Evolutionary conservation across 805 yeast species (phyloP), one percentile per base, ranked within the genome.

Genomic region (Metschnikowia amazonensis): DNA sequence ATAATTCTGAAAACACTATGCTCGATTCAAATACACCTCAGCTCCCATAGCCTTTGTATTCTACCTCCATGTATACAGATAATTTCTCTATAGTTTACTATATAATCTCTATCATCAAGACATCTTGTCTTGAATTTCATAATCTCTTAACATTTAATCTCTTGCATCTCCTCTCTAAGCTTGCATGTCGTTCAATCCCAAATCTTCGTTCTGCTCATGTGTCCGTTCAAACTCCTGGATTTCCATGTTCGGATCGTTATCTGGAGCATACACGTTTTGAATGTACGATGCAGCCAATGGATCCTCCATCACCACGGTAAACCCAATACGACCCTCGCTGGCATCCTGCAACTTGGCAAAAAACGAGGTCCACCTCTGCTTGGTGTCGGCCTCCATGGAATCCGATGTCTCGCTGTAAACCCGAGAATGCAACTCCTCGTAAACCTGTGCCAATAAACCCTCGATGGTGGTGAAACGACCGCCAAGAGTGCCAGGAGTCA

Each of bases 181-280:
- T 41, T 67, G 61, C 69, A 72, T 79, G 58, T 79, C 83, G 50
- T 69, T 74, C 60, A 94, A 72, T 18, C 99, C 99, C 52, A 94
- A 76, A 35, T 85, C 92, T 61, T 94, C 99, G 63, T 94, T 89
- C 66, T 90, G 95, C 59, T 88, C 85, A 33, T 74, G 71, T 2
- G 96, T 83, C 74, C 99, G 86, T 55, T 89, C 96, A 56, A 80
- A 88, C 47, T 94, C 97, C 67, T 86, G 96, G 49, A 86, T 79
- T 34, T 65, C 75, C 98, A 94, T 94, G 63, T 92, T 88, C 53
- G 99, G 99, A 69, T 94, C 99, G 34, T 80, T 79, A 68, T 94
- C 99, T 23, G 99, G 99, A 29, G 99, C 99, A 62, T 90, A 94
- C n/a, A 92, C 94, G 62, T 94, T 94, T 69, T 94, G 99, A 51